Base-by-base conservation (phyloP, 768 basidiomycete species). In the Scleroderma citrinum region DNA sequence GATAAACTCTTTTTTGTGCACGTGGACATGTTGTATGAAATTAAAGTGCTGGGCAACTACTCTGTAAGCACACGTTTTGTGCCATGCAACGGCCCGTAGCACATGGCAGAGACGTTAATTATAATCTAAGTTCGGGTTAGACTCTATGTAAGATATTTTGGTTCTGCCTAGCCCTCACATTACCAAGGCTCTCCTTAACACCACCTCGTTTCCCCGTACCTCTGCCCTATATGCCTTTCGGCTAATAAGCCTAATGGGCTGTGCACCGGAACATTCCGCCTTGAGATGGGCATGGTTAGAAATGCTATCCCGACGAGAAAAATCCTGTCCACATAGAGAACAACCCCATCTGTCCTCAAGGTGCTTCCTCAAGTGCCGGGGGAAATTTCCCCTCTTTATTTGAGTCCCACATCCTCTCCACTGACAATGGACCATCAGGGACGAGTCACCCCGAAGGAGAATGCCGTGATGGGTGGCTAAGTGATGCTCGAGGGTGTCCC, bases 271-370 rank as follows among this genome's bases (percentile, higher is more conserved):
- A 32, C 57, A 61, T 14, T 24, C 36, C 3, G 8, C 17, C n/a
- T 44, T 44, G 32, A n/a, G 45, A 3, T 38, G 49, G 1, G 34
- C 11, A 23, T 63, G 61, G 7, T 1, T 21, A 16, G 5, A 7
- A 20, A 64, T 49, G 19, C 48, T 61, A 37, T 64, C 62, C 0
- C 7, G 24, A 14, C 62, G 61, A 19, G 54, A 36, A 35, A 51
- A 59, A 20, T 10, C 1, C 7, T 2, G 21, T 10, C 21, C 10
- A 36, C 62, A 63, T 37, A 46, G 39, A 7, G 59, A 61, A 10
- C 61, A 63, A 6, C 36, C 6, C 59, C 57, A 63, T 20, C 23
- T 46, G 38, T 57, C 26, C 2, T 17, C 32, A 10, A 63, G 19
- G 20, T 63, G 61, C 2, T 36, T 55, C 0, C 19, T 46, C 10